phyloP scores from a whole-genome alignment of 495 filamentous ascomycete species.

The Xylaria palmicola region DNA sequence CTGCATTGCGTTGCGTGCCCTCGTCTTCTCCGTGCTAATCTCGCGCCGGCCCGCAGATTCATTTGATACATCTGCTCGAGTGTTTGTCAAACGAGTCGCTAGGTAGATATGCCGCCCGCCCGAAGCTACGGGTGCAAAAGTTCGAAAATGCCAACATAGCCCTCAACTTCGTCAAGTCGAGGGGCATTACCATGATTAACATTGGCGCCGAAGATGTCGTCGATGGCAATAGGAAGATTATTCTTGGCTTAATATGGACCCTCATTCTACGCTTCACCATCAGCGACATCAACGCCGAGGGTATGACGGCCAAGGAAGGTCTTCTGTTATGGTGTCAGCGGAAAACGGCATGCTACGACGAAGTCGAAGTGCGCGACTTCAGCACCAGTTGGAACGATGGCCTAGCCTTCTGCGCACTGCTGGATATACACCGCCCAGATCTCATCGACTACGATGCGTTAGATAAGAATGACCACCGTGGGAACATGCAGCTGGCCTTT shows the following conservation, averaged over 20 bases:
- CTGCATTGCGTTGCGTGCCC: not conserved
- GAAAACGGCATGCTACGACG: slow-evolving; percentile 97
- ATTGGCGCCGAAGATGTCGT: slow-evolving; percentile 98
- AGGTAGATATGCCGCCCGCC: slow-evolving; percentile 91
- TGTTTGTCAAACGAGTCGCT: slow-evolving; percentile 91
- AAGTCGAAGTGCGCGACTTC: slow-evolving; percentile 92
- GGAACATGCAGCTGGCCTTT: slow-evolving; percentile 97
- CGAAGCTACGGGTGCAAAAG: slow-evolving; percentile 91
- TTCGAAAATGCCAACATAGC: slow-evolving; percentile 98
- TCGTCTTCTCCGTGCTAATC: slow-evolving; percentile 10
- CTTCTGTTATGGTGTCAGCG: slow-evolving; percentile 95
- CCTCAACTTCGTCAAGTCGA: slow-evolving; percentile 85
- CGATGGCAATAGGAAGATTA: slow-evolving; percentile 96
- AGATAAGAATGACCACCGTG: slow-evolving; percentile 91
- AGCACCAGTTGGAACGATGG: slow-evolving; percentile 96
- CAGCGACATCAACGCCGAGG: slow-evolving; percentile 96
- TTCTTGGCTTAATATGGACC: slow-evolving; percentile 95
- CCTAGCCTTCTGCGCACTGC: slow-evolving; percentile 89
- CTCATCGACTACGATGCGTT: slow-evolving; percentile 93
- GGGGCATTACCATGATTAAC: slow-evolving; percentile 95
- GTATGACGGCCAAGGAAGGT: slow-evolving; percentile 96
- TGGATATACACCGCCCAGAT: slow-evolving; percentile 96
- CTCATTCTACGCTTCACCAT: slow-evolving; percentile 97
- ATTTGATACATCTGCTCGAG: slow-evolving; percentile 94
- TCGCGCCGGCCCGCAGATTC: slow-evolving; percentile 56